Evolutionary conservation across 2,329 filamentous ascomycete genomes (phyloP).

Genomic region (Trichoderma sp.): DNA sequence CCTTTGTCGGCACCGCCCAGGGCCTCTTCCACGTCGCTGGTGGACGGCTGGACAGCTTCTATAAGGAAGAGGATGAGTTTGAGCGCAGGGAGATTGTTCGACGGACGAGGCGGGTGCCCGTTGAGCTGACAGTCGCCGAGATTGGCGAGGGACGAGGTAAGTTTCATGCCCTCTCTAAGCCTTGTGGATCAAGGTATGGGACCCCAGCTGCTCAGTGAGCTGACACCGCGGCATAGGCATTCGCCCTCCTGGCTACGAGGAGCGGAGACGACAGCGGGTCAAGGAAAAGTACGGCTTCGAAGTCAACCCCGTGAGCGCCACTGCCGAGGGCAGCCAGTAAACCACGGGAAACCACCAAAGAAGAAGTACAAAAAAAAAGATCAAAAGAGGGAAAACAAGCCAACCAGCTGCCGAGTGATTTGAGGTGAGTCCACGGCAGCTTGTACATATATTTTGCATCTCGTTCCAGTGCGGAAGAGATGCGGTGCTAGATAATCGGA

Average conservation of each 20-base stretch:
- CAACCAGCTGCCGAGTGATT: constrained; percentile 33
- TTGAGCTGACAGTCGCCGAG: constrained; percentile 77
- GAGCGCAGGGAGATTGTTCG: constrained; percentile 74
- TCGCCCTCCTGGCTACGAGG: constrained; percentile 77
- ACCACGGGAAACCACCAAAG: too few species aligned
- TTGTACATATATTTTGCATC: constrained; percentile 43
- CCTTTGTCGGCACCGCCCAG: constrained; percentile 58
- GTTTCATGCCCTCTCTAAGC: too few species aligned
- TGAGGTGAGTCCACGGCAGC: constrained; percentile 32
- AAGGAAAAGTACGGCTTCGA: constrained; percentile 88
- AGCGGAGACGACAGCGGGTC: constrained; percentile 78
- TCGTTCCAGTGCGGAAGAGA: constrained; percentile 40
- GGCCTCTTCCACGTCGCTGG: constrained; percentile 70
- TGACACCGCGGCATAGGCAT: constrained; percentile 61
- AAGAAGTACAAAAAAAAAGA: neutral
- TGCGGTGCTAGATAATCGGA: constrained; percentile 48
- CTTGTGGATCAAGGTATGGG: neutral
- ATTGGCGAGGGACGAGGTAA: constrained; percentile 86
- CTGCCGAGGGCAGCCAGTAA: constrained; percentile 49
- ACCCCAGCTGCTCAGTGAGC: too few species aligned
- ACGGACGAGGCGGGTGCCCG: constrained; percentile 71
- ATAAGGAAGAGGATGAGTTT: constrained; percentile 68
- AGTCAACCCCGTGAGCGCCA: constrained; percentile 66
- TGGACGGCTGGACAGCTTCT: constrained; percentile 56
- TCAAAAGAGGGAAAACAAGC: neutral